Base-by-base conservation (phyloP, 148 eudicot species). In the Gaultheria prostrata region DNA sequence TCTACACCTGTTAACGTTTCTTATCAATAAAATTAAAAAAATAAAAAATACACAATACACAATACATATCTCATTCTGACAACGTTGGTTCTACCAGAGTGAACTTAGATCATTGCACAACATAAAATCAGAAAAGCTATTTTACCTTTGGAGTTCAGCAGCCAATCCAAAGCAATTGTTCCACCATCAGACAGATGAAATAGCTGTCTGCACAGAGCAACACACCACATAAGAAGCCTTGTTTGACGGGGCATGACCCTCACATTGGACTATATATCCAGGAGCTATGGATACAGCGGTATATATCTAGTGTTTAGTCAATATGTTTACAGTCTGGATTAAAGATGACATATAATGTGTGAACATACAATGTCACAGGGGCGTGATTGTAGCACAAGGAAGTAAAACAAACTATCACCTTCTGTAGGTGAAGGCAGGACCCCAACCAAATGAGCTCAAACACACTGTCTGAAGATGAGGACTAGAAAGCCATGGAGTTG, bases 401-500 rank as follows among this genome's bases (percentile, higher is more conserved):
- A 67, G 18, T 28, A 74, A 77, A 84, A 50, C 49, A 79, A 76
- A 21, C 54, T 8, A 63, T 84, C 81, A 97, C 99, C 99, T 95
- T 79, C 85, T 87, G 87, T 97, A 95, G 63, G 53, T 89, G 80
- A 93, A 87, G 65, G 3, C 78, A 81, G 94, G 98, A 28, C 95
- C 88, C 80, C 90, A 85, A 26, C 92, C 98, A 79, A 88, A 89
- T 83, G 88, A 87, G 86, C 89, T 87, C 54, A 97, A 79, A 81
- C 93, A 92, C 7, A 82, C 63, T 43, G 99, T 97, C 83, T 95
- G 99, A 84, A 97, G 83, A 87, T 97, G 98, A 1, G 99, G 99
- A 89, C 99, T 91, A 33, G 95, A 94, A 70, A 97, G 90, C 98
- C 99, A 97, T 5, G 97, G 95, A 28, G 98, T 97, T n/a, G 91